phyloP scores from a whole-genome alignment of 441 rosid genomes.

The Monsonia emarginata region DNA sequence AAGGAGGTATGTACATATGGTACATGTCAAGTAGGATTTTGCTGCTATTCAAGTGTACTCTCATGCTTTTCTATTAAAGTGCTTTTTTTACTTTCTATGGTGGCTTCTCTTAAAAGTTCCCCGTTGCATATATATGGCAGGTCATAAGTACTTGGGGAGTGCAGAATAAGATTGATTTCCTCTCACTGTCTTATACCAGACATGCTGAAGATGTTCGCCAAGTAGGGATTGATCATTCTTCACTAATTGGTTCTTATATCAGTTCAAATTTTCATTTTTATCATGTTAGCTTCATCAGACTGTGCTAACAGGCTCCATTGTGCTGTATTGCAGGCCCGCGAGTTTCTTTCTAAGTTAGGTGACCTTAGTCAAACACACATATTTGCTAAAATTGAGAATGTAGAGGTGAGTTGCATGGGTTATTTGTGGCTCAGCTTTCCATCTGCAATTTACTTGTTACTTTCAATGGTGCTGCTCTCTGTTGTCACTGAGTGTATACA shows the following conservation, averaged over 20 bases:
- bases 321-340: conserved; percentile 55
- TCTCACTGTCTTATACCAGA: conserved; percentile 80
- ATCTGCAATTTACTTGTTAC: not conserved
- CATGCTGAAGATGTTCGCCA: conserved; percentile 95
- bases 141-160: conserved; percentile 90
- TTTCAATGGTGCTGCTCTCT: not conserved
- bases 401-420: conserved; percentile 44
- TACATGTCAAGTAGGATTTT: not conserved
- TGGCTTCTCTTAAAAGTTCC: conserved; percentile 1
- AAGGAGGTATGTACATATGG: conserved; percentile 50
- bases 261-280: not conserved
- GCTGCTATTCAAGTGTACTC: not conserved
- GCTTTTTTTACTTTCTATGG: not conserved
- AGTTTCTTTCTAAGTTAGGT: conserved; percentile 62
- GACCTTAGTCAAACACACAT: conserved; percentile 87
- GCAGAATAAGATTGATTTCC: conserved; percentile 82
- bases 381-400: conserved; percentile 87
- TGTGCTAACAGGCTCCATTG: not conserved
- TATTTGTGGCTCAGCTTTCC: conserved; percentile 1
- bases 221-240: conserved; percentile 30
- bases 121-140: conserved; percentile 27
- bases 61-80: not conserved
- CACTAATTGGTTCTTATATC: not conserved
- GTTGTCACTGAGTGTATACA: not conserved
- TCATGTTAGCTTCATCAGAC: not conserved